Base-by-base conservation (phyloP, 306 rosid species). In the Acacia confusa region DNA sequence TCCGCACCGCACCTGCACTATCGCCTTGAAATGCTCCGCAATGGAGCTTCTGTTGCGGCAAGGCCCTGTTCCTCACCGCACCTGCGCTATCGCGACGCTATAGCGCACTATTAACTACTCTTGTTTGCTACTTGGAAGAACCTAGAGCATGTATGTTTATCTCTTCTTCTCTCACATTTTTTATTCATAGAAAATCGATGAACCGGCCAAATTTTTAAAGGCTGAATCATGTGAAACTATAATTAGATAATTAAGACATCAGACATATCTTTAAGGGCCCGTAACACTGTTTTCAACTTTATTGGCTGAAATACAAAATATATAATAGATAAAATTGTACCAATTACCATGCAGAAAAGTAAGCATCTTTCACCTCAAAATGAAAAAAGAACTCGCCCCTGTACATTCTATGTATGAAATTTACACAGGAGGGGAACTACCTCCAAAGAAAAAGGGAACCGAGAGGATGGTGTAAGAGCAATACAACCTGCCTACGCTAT, bases 391-490 rank as follows among this genome's bases (percentile, higher is more conserved):
- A 69, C 77, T 77, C 77, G 64, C 85, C 79, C 89, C 81, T 87
- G 79, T 84, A 84, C 88, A 84, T 45, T 75, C 70, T 76, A 78
- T 86, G 74, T 78, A 72, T 48, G 73, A 74, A 24, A 87, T 87
- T 82, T 88, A 91, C 96, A 91, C 45, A 57, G 74, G 82, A 74
- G 45, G 53, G 78, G 30, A 68, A 85, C 17, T 44, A 25, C n/a
- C 81, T 69, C 83, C 71, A 55, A 20, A 70, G 55, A 76, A 83
- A 50, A 36, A 65, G n/a, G 24, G 38, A 10, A 77, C 57, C n/a
- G 78, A 86, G 63, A 20, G 60, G 68, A 73, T 76, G 83, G 30
- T 74, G 80, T 58, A 57, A 50, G 74, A 86, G 87, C 57, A 79
- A 83, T 55, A 9, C 72, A 78, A 60, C 85, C 82, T 79, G 87